These are phyloP conservation scores for Fusarium pseudonygamai DNA, from an alignment of 2,329 filamentous ascomycete genomes.

Conservation along the genomic window DNA sequence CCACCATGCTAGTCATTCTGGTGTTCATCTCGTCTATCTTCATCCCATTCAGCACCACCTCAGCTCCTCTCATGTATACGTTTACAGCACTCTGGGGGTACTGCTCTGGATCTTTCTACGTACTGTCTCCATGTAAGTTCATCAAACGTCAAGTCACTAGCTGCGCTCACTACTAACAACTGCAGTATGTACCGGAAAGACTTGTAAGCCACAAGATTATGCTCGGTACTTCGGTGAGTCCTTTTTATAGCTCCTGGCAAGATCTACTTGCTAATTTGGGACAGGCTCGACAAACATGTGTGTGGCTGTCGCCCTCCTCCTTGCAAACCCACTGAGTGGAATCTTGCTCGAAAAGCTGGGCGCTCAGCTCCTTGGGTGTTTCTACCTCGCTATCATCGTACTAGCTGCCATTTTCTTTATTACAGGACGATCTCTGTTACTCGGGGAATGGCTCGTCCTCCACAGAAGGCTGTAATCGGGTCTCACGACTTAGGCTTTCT, in stretches of 20 bases:
- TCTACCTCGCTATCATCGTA: constrained; percentile 54
- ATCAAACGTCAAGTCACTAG: too few relatives aligned
- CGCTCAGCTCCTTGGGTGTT: constrained; percentile 53
- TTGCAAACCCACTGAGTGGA: constrained; percentile 56
- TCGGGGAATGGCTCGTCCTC: neutral
- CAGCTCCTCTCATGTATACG: constrained; percentile 51
- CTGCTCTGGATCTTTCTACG: constrained; percentile 58
- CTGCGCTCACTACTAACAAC: neutral
- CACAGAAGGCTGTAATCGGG: neutral
- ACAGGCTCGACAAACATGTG: constrained; percentile 56
- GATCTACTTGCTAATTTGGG: constrained; percentile 20
- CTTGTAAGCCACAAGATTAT: constrained; percentile 56
- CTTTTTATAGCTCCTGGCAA: accelerated
- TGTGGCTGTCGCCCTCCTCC: constrained; percentile 54
- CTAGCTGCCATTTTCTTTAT: constrained; percentile 44
- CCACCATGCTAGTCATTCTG: constrained; percentile 44
- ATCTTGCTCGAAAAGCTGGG: constrained; percentile 55
- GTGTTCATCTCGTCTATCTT: constrained; percentile 53
- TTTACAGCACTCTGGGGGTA: constrained; percentile 58
- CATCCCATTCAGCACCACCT: constrained; percentile 53
- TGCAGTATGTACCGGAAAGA: constrained; percentile 55
- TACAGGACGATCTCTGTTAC: constrained; percentile 23
- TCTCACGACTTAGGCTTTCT: too few relatives aligned
- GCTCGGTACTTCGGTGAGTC: constrained; percentile 50
- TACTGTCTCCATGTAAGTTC: constrained; percentile 45